These are phyloP conservation scores for Chaetoscypha palmicola DNA, from an alignment of 2,329 filamentous ascomycete species.

Conservation along the genomic window DNA sequence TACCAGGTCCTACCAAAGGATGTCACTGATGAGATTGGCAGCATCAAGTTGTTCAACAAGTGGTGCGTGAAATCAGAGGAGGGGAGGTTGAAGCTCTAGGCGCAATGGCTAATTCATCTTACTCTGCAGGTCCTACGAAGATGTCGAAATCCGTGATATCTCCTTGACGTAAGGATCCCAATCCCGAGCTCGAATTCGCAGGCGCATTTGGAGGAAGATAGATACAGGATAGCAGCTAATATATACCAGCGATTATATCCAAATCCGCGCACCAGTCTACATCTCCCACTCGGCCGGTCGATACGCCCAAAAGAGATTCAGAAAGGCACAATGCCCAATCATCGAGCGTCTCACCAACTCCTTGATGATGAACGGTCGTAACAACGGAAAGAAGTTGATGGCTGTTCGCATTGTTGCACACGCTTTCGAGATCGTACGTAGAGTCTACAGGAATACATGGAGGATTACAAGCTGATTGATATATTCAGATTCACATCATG, in stretches of 20 bases:
- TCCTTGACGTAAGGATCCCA: constrained; percentile 84
- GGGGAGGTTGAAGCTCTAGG: constrained; percentile 4
- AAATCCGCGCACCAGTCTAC: constrained; percentile 98
- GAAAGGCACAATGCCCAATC: constrained; percentile 99
- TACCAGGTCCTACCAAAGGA: constrained; percentile 77
- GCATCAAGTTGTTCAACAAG: constrained; percentile 96
- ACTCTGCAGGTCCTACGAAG: constrained; percentile 97
- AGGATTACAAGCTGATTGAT: constrained; percentile 16
- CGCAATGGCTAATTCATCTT: constrained; percentile 7
- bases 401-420: constrained; percentile 98
- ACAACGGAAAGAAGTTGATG: constrained; percentile 99
- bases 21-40: constrained; percentile 79
- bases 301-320: constrained; percentile 99
- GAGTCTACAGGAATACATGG: constrained; percentile 9
- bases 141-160: constrained; percentile 99
- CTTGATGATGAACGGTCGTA: constrained; percentile 99
- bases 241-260: constrained; percentile 86
- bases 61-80: constrained; percentile 42
- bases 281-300: constrained; percentile 97
- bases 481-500: constrained; percentile 92
- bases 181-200: constrained; percentile 13
- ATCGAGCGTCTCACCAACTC: constrained; percentile 99
- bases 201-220: constrained; percentile 16
- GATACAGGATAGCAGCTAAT: constrained; percentile 25
- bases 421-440: constrained; percentile 97